Evolutionary conservation across 2,329 filamentous ascomycete species (phyloP).

Genomic region (Penicillium olsonii): DNA sequence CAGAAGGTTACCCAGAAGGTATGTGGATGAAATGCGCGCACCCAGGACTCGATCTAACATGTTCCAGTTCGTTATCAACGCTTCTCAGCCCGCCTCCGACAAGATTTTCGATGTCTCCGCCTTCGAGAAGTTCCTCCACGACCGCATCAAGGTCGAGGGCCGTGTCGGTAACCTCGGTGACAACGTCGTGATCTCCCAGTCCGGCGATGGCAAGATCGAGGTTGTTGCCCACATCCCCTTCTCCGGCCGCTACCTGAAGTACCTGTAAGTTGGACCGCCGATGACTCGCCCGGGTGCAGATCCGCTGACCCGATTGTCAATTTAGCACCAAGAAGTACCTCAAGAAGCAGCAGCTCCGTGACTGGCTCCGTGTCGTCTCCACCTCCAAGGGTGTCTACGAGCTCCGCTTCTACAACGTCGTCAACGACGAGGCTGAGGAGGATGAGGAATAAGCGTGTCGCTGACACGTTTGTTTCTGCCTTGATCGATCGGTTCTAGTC

Average conservation of each 20-base stretch:
- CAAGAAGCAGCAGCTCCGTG: constrained; percentile 99
- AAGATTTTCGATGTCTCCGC: constrained; percentile 99
- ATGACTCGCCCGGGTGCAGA: not conserved
- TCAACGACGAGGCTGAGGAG: constrained; percentile 96
- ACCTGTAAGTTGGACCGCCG: constrained; percentile 70
- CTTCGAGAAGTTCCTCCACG: constrained; percentile 99
- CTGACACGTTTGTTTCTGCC: constrained; percentile 12
- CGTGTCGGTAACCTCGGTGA: constrained; percentile 98
- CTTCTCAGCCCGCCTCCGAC: constrained; percentile 95
- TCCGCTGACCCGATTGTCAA: constrained; percentile 10
- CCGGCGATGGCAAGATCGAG: constrained; percentile 96
- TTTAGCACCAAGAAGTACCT: constrained; percentile 99
- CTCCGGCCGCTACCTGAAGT: constrained; percentile 99
- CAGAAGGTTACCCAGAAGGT: constrained; percentile 54
- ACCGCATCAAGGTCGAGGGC: constrained; percentile 98
- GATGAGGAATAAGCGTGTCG: constrained; percentile 83
- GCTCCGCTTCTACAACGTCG: constrained; percentile 99
- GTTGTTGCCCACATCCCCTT: constrained; percentile 96
- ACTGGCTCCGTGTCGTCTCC: constrained; percentile 99
- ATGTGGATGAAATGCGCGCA: constrained; percentile 20
- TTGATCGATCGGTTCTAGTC: constrained; percentile 17
- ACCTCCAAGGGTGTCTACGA: constrained; percentile 98
- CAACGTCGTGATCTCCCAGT: constrained; percentile 83
- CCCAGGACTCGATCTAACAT: not conserved
- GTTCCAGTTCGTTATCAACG: constrained; percentile 94